Evolutionary conservation across 2,329 filamentous ascomycete species (phyloP).

Genomic region (Diaporthe sp.): DNA sequence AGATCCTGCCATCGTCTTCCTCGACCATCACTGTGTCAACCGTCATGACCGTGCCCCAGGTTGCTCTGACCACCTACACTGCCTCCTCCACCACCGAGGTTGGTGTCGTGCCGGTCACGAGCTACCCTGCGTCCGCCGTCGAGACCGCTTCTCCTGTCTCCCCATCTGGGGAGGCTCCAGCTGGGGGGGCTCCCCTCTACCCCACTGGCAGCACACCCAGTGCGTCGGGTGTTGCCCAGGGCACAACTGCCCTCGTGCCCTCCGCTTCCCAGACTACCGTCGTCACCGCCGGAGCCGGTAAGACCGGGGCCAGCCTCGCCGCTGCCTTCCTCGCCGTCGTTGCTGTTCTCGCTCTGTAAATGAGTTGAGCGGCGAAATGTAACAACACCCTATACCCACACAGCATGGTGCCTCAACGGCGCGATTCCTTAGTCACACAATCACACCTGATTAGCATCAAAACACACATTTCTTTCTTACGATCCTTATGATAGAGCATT

Average conservation of each 20-base stretch:
- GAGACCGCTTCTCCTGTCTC: constrained; percentile 38
- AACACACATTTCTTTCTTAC: constrained; percentile 60
- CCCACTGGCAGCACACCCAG: constrained; percentile 39
- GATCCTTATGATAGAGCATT: constrained; percentile 63
- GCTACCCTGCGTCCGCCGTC: constrained; percentile 42
- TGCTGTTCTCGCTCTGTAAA: constrained; percentile 58
- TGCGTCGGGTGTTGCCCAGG: constrained; percentile 41
- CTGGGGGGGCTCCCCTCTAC: constrained; percentile 38
- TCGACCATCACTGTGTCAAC: constrained; percentile 45
- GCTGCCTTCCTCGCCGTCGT: constrained; percentile 56
- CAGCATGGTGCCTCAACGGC: constrained; percentile 19
- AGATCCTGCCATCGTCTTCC: constrained; percentile 50
- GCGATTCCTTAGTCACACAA: constrained; percentile 24
- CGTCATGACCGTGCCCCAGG: constrained; percentile 63
- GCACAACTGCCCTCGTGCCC: constrained; percentile 48
- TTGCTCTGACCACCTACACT: constrained; percentile 57
- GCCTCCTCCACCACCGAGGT: constrained; percentile 45
- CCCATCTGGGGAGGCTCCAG: constrained; percentile 38
- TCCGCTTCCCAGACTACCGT: constrained; percentile 44
- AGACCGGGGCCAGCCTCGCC: constrained; percentile 55
- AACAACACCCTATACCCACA: constrained; percentile 20
- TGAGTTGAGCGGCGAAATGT: constrained; percentile 8
- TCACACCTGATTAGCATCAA: constrained; percentile 26
- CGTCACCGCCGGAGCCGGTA: constrained; percentile 45
- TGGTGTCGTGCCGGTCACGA: constrained; percentile 53